These are phyloP conservation scores for Colletotrichum sansevieriae DNA, from an alignment of 2,329 filamentous ascomycete species.

Conservation along the genomic window DNA sequence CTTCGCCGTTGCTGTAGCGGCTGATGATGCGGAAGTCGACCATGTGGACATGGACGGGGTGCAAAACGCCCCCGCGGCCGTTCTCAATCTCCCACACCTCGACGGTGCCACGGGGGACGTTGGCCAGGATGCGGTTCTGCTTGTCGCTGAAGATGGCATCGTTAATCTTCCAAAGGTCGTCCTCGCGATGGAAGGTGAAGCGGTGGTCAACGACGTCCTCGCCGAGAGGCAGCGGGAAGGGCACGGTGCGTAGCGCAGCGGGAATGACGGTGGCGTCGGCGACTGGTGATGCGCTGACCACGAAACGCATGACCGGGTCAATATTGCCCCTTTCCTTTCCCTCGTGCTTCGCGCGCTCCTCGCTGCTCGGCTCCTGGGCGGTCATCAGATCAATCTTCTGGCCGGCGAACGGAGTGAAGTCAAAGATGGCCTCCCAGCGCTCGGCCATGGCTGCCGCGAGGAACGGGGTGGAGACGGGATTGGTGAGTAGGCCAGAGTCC, in stretches of 20 bases:
- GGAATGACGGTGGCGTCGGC: constrained; percentile 54
- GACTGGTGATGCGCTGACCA: constrained; percentile 55
- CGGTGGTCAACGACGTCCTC: constrained; percentile 53
- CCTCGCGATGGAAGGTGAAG: constrained; percentile 60
- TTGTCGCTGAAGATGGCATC: constrained; percentile 61
- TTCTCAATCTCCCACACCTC: constrained; percentile 66
- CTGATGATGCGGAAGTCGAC: constrained; percentile 68
- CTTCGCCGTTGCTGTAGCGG: constrained; percentile 50
- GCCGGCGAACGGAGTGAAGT: constrained; percentile 63
- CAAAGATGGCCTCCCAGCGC: constrained; percentile 69
- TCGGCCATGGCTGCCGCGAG: constrained; percentile 67
- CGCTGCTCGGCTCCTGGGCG: background rate
- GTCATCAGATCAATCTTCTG: constrained; percentile 59
- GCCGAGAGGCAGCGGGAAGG: constrained; percentile 50
- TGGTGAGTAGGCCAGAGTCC: constrained; percentile 64
- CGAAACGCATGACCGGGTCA: constrained; percentile 66
- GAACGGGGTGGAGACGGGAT: constrained; percentile 56
- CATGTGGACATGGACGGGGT: constrained; percentile 70
- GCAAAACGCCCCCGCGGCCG: constrained; percentile 61
- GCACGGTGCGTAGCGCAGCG: constrained; percentile 50
- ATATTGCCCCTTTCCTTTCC: constrained; percentile 62
- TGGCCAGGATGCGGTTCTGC: constrained; percentile 62
- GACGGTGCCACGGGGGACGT: constrained; percentile 59
- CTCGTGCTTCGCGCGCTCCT: constrained; percentile 47
- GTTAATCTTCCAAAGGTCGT: constrained; percentile 64